Percentiles rank a stretch among this genome's conserved stretches.
phyloP scores from a whole-genome alignment of 495 filamentous ascomycete genomes.

The Thozetella sp. region DNA sequence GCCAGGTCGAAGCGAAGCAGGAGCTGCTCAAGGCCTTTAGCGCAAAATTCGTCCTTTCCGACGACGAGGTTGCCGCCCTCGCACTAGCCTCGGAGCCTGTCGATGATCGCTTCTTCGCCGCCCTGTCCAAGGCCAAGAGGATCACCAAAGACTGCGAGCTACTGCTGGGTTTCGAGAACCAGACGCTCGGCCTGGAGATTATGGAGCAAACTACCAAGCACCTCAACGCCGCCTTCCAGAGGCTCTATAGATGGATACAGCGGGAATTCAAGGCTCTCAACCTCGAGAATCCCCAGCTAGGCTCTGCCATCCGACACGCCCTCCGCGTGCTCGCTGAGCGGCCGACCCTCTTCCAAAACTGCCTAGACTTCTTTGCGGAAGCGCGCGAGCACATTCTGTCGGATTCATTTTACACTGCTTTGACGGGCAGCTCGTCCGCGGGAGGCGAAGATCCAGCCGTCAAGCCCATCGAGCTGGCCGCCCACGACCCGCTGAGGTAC shows the following conservation, averaged over 20 bases:
- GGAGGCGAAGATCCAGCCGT: slow-evolving; percentile 51
- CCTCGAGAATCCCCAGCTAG: slow-evolving; percentile 93
- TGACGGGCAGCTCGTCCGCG: slow-evolving; percentile 68
- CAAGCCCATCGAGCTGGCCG: slow-evolving; percentile 92
- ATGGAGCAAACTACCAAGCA: slow-evolving; percentile 87
- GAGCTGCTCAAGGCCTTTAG: slow-evolving; percentile 81
- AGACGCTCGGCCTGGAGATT: slow-evolving; percentile 81
- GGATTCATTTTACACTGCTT: slow-evolving; percentile 86
- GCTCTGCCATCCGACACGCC: slow-evolving; percentile 79
- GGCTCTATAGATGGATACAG: slow-evolving; percentile 93
- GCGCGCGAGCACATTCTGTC: slow-evolving; percentile 85
- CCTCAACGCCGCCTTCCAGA: slow-evolving; percentile 92
- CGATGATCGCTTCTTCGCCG: slow-evolving; percentile 81
- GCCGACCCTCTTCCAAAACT: slow-evolving; percentile 88
- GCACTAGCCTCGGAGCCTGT: slow-evolving; percentile 79
- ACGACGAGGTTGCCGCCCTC: slow-evolving; percentile 71
- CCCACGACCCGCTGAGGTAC: slow-evolving; percentile 90
- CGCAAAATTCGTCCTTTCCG: slow-evolving; percentile 80
- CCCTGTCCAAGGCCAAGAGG: slow-evolving; percentile 80
- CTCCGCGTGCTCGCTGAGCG: slow-evolving; percentile 88
- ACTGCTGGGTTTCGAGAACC: slow-evolving; percentile 86
- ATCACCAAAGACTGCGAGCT: slow-evolving; percentile 88
- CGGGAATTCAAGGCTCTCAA: slow-evolving; percentile 90
- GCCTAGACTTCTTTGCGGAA: slow-evolving; percentile 91
- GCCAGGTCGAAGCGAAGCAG: slow-evolving; percentile 83